A percentile compares a stretch with the other conserved stretches of the same genome.
These are phyloP conservation scores for Zygoascus bituminiphila DNA, from an alignment of 805 yeast species.

Conservation along the genomic window DNA sequence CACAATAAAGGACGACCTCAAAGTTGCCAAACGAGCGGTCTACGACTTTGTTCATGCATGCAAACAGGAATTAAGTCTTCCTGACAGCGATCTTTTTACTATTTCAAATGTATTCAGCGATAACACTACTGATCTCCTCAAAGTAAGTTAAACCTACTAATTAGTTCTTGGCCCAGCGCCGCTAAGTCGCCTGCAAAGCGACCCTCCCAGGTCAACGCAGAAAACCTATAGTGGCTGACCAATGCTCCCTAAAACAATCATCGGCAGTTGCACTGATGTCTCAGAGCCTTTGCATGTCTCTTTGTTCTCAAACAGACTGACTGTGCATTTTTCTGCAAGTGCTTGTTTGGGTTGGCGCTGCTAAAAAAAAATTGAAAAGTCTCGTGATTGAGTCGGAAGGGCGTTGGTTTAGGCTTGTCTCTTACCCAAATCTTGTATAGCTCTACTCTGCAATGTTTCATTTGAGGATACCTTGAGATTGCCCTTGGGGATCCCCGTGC, in stretches of 20 bases:
- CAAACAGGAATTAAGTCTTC: slow-evolving; percentile 60
- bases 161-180: not conserved
- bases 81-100: slow-evolving; percentile 79
- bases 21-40: slow-evolving; percentile 78
- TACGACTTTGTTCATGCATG: slow-evolving; percentile 87
- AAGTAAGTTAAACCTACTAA: slow-evolving; percentile 22
- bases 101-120: slow-evolving; percentile 84
- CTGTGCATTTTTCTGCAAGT: not conserved
- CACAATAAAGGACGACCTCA: slow-evolving; percentile 69
- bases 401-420: too few relatives aligned
- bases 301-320: not conserved
- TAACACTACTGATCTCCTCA: slow-evolving; percentile 66
- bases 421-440: too few relatives aligned
- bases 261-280: not conserved
- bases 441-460: too few relatives aligned
- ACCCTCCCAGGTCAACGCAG: too few relatives aligned
- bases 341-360: not conserved
- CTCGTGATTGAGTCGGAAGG: too few relatives aligned
- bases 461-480: too few relatives aligned
- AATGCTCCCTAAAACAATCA: not conserved
- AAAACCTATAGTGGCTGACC: too few relatives aligned
- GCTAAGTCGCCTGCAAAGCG: too few relatives aligned
- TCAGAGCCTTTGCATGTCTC: not conserved
- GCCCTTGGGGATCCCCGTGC: too few relatives aligned
- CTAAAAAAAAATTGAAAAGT: not conserved